phyloP scores from a whole-genome alignment of 768 basidiomycete species.

The Trametes coccinea region DNA sequence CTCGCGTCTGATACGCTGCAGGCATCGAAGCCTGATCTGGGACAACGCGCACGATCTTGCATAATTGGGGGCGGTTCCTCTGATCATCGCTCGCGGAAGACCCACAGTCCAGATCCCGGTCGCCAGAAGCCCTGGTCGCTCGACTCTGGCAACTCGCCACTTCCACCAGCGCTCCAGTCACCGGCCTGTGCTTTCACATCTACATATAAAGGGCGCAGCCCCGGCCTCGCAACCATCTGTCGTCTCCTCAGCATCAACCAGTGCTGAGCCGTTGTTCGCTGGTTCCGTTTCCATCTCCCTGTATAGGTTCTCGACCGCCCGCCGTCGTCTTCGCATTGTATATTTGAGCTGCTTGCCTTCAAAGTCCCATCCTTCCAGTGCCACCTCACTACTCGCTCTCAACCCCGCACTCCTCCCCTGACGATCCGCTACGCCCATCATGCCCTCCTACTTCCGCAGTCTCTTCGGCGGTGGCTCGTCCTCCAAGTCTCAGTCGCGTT shows the following conservation, averaged over 20 bases:
- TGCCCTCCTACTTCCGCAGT: slow-evolving; percentile 54
- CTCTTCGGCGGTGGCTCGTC: slow-evolving; percentile 41
- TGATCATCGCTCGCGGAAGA: slow-evolving; percentile 23
- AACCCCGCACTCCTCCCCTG: neutral
- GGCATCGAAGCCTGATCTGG: slow-evolving; percentile 20
- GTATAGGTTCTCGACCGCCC: neutral
- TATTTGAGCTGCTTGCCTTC: slow-evolving; percentile 11
- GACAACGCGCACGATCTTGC: slow-evolving; percentile 19
- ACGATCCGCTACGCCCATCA: slow-evolving; percentile 25
- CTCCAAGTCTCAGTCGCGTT: slow-evolving; percentile 46
- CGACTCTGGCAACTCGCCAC: neutral
- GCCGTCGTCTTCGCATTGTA: slow-evolving; percentile 10
- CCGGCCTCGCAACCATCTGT: slow-evolving; percentile 13
- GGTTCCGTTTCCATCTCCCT: slow-evolving; percentile 3
- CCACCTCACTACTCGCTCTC: slow-evolving; percentile 7
- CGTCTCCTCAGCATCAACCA: slow-evolving; percentile 22
- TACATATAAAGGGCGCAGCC: slow-evolving; percentile 15
- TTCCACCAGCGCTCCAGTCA: neutral
- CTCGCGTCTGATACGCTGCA: slow-evolving; percentile 23
- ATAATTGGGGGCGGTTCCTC: slow-evolving; percentile 22
- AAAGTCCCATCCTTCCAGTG: slow-evolving; percentile 6
- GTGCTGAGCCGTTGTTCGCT: slow-evolving; percentile 6
- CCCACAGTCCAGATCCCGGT: slow-evolving; percentile 21
- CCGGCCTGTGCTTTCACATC: neutral
- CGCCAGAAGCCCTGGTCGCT: slow-evolving; percentile 13